These are phyloP conservation scores for Capronia americana DNA, from an alignment of 2,329 filamentous ascomycete genomes.

Conservation along the genomic window DNA sequence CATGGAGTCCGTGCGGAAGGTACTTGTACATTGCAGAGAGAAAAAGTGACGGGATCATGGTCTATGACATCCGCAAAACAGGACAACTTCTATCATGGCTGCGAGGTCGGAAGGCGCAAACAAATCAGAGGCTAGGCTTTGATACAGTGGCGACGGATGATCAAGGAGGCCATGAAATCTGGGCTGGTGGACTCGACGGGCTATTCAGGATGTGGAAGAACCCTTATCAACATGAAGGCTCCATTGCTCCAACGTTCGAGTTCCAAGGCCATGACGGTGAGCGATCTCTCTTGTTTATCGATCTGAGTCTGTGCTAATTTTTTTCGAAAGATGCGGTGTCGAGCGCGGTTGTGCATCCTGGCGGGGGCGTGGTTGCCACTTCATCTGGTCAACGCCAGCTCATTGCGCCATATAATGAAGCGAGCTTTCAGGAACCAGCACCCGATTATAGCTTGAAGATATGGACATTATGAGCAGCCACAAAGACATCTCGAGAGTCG, in stretches of 20 bases:
- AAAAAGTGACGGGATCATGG: conserved; percentile 59
- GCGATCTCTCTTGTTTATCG: conserved; percentile 18
- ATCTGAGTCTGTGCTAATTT: conserved; percentile 9
- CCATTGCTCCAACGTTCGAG: conserved; percentile 51
- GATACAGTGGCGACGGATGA: conserved; percentile 54
- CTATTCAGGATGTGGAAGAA: conserved; percentile 58
- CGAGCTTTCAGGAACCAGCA: conserved; percentile 32
- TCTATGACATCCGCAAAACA: conserved; percentile 66
- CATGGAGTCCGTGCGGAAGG: conserved; percentile 63
- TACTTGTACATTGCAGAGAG: conserved; percentile 67
- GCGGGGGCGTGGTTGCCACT: conserved; percentile 56
- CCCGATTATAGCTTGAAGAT: conserved; percentile 30
- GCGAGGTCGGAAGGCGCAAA: conserved; percentile 52
- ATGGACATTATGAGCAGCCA: conserved; percentile 28
- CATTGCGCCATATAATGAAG: conserved; percentile 14
- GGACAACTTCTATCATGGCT: conserved; percentile 59
- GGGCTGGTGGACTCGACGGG: conserved; percentile 66
- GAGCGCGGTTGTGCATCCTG: conserved; percentile 55
- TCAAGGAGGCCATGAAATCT: conserved; percentile 58
- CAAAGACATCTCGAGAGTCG: not conserved
- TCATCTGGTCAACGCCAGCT: conserved; percentile 54
- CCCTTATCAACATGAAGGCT: conserved; percentile 50
- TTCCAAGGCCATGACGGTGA: conserved; percentile 55
- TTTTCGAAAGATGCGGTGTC: conserved; percentile 56
- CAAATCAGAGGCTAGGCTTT: conserved; percentile 63